Conservation (phyloP, 2,329 filamentous ascomycete genomes). For the Cryphonectria carpinicola region DNA sequence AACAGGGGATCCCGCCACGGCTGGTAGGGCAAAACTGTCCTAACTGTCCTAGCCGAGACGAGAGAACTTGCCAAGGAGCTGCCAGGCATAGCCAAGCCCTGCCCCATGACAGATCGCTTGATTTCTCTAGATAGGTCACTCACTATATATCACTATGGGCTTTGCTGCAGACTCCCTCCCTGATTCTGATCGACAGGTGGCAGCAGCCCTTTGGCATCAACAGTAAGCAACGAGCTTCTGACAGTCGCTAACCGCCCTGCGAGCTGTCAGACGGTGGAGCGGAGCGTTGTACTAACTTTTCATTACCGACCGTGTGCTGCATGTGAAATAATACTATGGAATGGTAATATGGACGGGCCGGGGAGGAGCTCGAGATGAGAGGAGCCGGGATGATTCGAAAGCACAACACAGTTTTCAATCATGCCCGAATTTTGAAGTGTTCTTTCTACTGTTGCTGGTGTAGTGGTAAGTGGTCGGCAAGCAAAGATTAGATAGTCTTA, state of each 20-base stretch:
- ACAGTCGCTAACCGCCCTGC: not conserved
- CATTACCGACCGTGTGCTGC: slow-evolving; percentile 20
- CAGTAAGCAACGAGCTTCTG: not conserved
- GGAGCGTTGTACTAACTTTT: not conserved
- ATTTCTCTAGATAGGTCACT: not conserved
- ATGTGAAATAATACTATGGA: slow-evolving; percentile 23
- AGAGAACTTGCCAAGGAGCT: not conserved
- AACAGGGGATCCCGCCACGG: not conserved
- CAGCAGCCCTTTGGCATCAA: not conserved
- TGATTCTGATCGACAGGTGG: not conserved
- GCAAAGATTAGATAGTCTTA: not conserved
- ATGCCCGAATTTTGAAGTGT: not conserved
- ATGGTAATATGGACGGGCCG: slow-evolving; percentile 15
- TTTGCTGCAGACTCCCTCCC: not conserved
- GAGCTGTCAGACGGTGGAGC: not conserved
- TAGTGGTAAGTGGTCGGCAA: not conserved
- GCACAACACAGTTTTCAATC: not conserved
- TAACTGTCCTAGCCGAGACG: not conserved
- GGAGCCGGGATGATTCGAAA: not conserved
- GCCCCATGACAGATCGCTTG: not conserved
- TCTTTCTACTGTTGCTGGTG: not conserved
- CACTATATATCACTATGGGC: no score
- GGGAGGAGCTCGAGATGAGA: slow-evolving; percentile 7
- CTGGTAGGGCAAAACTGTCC: slow-evolving; percentile 6
- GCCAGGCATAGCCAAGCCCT: not conserved